Percentiles rank a stretch among this genome's conserved stretches.
Conservation (phyloP, 805 yeast species). For the Yamadazyma endophytica region DNA sequence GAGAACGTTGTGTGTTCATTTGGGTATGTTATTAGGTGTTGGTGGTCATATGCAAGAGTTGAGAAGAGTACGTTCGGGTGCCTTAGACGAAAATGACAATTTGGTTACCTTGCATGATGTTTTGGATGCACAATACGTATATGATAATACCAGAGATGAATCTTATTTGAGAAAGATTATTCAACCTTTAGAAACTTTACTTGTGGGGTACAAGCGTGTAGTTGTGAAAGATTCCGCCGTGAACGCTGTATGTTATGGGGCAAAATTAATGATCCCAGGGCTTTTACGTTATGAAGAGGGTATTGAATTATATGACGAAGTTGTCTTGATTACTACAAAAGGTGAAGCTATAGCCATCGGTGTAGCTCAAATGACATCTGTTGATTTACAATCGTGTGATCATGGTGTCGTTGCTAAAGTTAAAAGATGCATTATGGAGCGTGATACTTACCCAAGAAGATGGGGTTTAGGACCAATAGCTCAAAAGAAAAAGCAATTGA, state of each 20-base stretch:
- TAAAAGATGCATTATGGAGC: conserved; percentile 99
- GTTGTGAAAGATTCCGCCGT: conserved; percentile 94
- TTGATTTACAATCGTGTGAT: conserved; percentile 92
- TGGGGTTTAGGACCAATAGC: conserved; percentile 99
- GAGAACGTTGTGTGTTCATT: conserved; percentile 98
- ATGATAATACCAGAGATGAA: conserved; percentile 96
- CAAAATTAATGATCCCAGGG: conserved; percentile 98
- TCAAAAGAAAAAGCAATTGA: conserved; percentile 96
- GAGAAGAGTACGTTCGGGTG: conserved; percentile 98
- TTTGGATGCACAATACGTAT: conserved; percentile 96
- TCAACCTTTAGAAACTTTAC: conserved; percentile 89
- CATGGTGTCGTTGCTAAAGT: conserved; percentile 98
- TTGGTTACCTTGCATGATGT: conserved; percentile 96
- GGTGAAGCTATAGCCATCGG: conserved; percentile 99
- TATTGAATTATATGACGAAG: conserved; percentile 95
- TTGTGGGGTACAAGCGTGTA: conserved; percentile 93
- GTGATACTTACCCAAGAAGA: conserved; percentile 98
- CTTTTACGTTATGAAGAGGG: conserved; percentile 95
- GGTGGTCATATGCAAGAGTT: conserved; percentile 99
- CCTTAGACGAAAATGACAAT: conserved; percentile 83
- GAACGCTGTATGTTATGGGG: conserved; percentile 98
- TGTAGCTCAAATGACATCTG: conserved; percentile 98
- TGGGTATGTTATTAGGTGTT: conserved; percentile 96
- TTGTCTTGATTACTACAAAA: conserved; percentile 95
- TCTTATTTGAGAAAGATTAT: conserved; percentile 89